Evolutionary conservation across 352 stramenopile species (phyloP), one percentile per base, ranked within the genome.

Genomic region (Phytophthora cajani): DNA sequence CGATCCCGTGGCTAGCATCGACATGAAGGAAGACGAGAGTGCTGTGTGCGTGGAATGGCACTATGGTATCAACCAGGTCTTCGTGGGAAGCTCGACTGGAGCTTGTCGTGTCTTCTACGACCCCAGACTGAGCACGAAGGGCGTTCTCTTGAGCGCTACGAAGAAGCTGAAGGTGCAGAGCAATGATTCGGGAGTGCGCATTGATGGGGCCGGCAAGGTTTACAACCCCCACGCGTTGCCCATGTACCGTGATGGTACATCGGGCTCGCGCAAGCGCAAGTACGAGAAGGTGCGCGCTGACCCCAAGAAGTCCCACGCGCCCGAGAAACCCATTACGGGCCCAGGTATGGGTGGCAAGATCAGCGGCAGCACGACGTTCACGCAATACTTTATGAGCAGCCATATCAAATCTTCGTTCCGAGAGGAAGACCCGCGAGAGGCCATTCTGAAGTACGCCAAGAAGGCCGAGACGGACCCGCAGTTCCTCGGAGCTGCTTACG

Each of bases 391-490:
- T 36, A 96, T 96, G 88, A 92, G 84, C 65, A 91, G 78, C 67
- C 88, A 96, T 47, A 90, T 96, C 74, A 93, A 93, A 72, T 86
- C 75, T 21, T 93, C 85, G 30, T 94, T 96, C 72, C 87, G 89
- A 30, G 87, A 93, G 56, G 84, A 96, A 80, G 89, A 96, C 33
- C 89, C 89, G 27, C 86, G 89, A 10, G 85, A 92, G 56, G 89
- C 89, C n/a, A 93, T 96, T 49, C 64, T 96, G 36, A 92, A 95
- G 73, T 95, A 95, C 56, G 89, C 89, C 40, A 89, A 96, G 56
- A 75, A 82, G 27, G 89, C 89, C 9, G 72, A 91, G 65, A 70
- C 79, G 17, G 87, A 91, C 12, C 88, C 89, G 10, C 84, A 92
- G 69, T 96, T 93, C 58, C 64, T 88, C 1, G 78, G 78, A 2